Evolutionary conservation across 805 yeast genomes (phyloP).

Genomic region (Helenozyma rhizophorensis): DNA sequence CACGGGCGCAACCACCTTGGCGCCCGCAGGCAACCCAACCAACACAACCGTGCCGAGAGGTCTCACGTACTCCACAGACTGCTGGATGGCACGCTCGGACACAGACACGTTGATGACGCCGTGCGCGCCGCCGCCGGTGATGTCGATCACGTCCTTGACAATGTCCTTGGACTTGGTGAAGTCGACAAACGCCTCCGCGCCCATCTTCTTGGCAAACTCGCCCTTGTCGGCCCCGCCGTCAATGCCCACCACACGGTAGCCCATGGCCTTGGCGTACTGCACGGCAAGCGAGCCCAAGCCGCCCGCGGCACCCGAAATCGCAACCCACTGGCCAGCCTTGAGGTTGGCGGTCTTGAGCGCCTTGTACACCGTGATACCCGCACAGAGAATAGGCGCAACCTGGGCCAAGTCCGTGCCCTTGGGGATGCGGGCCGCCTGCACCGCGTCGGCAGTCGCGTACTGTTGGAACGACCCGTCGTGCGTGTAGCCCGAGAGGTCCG

Average conservation of each 20-base stretch:
- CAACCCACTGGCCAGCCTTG: slow-evolving; percentile 70
- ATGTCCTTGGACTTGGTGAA: slow-evolving; percentile 45
- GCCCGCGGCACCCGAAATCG: slow-evolving; percentile 76
- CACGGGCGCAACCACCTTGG: slow-evolving; percentile 64
- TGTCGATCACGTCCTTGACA: slow-evolving; percentile 48
- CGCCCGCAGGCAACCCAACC: slow-evolving; percentile 80
- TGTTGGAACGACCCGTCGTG: slow-evolving; percentile 91
- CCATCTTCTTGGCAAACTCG: slow-evolving; percentile 34
- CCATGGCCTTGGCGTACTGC: slow-evolving; percentile 77
- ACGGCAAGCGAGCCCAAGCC: slow-evolving; percentile 73
- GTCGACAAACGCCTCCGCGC: slow-evolving; percentile 26
- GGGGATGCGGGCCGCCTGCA: slow-evolving; percentile 81
- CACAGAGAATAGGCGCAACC: slow-evolving; percentile 81
- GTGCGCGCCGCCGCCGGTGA: slow-evolving; percentile 72
- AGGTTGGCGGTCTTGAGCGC: slow-evolving; percentile 77
- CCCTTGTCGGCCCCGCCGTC: slow-evolving; percentile 68
- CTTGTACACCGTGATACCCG: slow-evolving; percentile 89
- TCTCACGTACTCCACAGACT: slow-evolving; percentile 35
- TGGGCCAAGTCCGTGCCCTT: slow-evolving; percentile 68
- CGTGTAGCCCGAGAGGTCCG: slow-evolving; percentile 72
- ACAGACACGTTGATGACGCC: slow-evolving; percentile 75
- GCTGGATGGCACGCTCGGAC: slow-evolving; percentile 61
- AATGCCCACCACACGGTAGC: slow-evolving; percentile 64
- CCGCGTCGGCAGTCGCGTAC: slow-evolving; percentile 84
- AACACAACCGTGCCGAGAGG: slow-evolving; percentile 31